phyloP scores from a whole-genome alignment of 2,329 filamentous ascomycete genomes.

The Cladobotryum protrusum region DNA sequence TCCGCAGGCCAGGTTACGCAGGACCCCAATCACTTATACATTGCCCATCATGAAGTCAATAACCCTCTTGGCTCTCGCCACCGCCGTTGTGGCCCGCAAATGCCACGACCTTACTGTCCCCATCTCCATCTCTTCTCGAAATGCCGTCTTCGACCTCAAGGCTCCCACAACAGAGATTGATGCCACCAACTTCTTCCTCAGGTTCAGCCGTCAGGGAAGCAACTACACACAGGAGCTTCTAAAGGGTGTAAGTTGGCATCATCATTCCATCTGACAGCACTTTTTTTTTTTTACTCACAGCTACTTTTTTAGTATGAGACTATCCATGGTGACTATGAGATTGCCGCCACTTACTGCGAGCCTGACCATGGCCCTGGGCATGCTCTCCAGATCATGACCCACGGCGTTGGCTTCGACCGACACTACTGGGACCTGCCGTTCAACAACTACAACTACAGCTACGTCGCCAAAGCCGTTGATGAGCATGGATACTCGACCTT shows the following conservation, averaged over 20 bases:
- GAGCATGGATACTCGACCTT: constrained; percentile 53
- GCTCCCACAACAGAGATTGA: constrained; percentile 48
- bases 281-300: too few species aligned
- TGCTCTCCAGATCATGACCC: constrained; percentile 35
- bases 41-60: constrained; percentile 4
- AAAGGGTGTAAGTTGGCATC: constrained; percentile 31
- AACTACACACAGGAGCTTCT: constrained; percentile 43
- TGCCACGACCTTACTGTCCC: constrained; percentile 50
- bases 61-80: constrained; percentile 15
- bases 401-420: constrained; percentile 35
- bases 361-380: constrained; percentile 40
- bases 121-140: constrained; percentile 47
- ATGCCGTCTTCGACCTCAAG: constrained; percentile 46
- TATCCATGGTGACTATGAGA: constrained; percentile 47
- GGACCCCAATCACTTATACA: neutral
- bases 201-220: constrained; percentile 40
- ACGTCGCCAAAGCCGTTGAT: constrained; percentile 49
- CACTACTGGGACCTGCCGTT: constrained; percentile 57
- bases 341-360: constrained; percentile 56
- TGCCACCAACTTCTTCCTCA: constrained; percentile 48
- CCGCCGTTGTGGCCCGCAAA: constrained; percentile 27
- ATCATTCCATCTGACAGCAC: neutral
- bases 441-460: constrained; percentile 57
- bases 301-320: constrained; percentile 36
- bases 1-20: neutral